Percentiles rank a stretch among this genome's conserved stretches.
Conservation (phyloP, 1,284 basidiomycete species). For the Apiotrichum mycotoxinovorans region DNA sequence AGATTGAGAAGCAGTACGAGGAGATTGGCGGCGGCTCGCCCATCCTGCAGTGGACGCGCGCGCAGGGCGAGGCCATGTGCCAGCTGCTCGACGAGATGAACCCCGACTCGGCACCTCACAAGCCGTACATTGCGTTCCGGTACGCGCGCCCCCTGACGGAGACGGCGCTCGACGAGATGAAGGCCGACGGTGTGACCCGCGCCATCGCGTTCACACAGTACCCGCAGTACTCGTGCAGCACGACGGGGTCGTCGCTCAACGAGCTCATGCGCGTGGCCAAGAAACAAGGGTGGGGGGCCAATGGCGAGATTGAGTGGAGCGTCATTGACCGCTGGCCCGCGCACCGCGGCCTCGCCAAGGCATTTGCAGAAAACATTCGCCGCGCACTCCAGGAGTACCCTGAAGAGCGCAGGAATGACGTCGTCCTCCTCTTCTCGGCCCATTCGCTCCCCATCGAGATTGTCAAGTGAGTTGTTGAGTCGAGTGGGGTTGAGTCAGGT, state of each 20-base stretch:
- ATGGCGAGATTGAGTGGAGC: slow-evolving; percentile 79
- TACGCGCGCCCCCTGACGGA: slow-evolving; percentile 88
- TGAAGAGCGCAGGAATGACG: slow-evolving; percentile 62
- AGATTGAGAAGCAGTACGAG: slow-evolving; percentile 90
- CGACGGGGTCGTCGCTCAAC: slow-evolving; percentile 94
- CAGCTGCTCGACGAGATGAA: slow-evolving; percentile 86
- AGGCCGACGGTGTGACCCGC: slow-evolving; percentile 81
- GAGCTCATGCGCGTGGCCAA: slow-evolving; percentile 66
- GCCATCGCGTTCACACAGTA: slow-evolving; percentile 98
- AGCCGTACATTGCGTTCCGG: slow-evolving; percentile 90
- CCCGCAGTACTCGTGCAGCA: slow-evolving; percentile 97
- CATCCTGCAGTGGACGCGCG: slow-evolving; percentile 85
- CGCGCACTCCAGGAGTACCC: slow-evolving; percentile 78
- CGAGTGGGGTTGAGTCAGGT: not conserved
- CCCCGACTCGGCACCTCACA: slow-evolving; percentile 90
- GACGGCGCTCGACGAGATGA: slow-evolving; percentile 77
- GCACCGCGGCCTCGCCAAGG: slow-evolving; percentile 87
- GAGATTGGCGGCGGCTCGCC: slow-evolving; percentile 97
- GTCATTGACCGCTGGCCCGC: slow-evolving; percentile 98
- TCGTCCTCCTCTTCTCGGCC: slow-evolving; percentile 90
- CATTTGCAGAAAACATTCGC: slow-evolving; percentile 85
- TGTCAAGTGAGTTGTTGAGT: slow-evolving; percentile 60
- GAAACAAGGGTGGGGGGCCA: slow-evolving; percentile 53
- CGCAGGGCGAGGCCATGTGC: slow-evolving; percentile 88
- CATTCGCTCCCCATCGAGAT: slow-evolving; percentile 97